These are phyloP conservation scores for Termitomyces sp. DNA, from an alignment of 768 basidiomycete species.

Conservation along the genomic window DNA sequence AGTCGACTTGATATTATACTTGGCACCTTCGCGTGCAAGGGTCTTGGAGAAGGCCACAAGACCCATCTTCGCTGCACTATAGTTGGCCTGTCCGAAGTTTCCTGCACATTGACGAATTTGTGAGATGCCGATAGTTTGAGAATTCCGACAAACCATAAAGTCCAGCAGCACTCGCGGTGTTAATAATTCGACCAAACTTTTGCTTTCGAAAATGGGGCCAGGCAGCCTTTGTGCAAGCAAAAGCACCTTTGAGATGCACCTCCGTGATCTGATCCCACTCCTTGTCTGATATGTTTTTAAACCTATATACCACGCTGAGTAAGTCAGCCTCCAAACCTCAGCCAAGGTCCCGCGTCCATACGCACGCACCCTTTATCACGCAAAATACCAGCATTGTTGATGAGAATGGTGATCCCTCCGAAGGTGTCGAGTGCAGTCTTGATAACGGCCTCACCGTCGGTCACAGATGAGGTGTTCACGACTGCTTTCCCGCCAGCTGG, in stretches of 20 bases:
- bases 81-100: slow-evolving; percentile 97
- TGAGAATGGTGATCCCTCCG: slow-evolving; percentile 78
- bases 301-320: slow-evolving; percentile 35
- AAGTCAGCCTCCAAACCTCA: background rate
- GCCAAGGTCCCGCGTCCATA: slow-evolving; percentile 9
- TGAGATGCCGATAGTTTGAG: background rate
- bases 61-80: slow-evolving; percentile 97
- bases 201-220: slow-evolving; percentile 96
- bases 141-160: slow-evolving; percentile 60
- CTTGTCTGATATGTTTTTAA: slow-evolving; percentile 96
- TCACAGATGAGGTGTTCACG: slow-evolving; percentile 79
- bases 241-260: slow-evolving; percentile 94
- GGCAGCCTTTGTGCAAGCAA: slow-evolving; percentile 86
- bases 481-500: slow-evolving; percentile 88
- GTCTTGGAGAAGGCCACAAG: slow-evolving; percentile 91
- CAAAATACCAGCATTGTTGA: slow-evolving; percentile 95
- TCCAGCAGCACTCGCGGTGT: slow-evolving; percentile 93
- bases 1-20: slow-evolving; percentile 82
- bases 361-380: slow-evolving; percentile 71
- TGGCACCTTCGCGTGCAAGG: slow-evolving; percentile 85
- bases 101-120: slow-evolving; percentile 33
- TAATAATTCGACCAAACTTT: slow-evolving; percentile 91
- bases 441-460: slow-evolving; percentile 83
- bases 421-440: slow-evolving; percentile 82
- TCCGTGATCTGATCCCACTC: slow-evolving; percentile 88